Evolutionary conservation across 495 filamentous ascomycete species (phyloP).

Genomic region (Bombardia bombarda): DNA sequence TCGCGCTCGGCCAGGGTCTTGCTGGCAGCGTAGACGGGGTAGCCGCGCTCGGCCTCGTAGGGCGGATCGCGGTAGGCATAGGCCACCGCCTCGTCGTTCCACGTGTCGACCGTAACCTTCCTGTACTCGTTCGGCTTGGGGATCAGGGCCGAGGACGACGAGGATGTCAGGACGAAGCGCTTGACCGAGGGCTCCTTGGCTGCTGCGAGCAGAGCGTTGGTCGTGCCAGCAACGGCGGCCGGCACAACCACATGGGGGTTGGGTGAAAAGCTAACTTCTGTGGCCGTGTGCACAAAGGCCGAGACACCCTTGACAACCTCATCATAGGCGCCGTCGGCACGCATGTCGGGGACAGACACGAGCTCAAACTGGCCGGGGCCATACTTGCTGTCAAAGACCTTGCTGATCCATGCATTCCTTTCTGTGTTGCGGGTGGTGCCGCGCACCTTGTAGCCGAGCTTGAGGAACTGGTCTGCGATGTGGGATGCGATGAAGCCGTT

Average conservation of each 20-base stretch:
- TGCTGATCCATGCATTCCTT: slow-evolving; percentile 35
- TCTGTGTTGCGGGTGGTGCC: slow-evolving; percentile 37
- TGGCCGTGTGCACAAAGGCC: slow-evolving; percentile 39
- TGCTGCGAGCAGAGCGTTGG: slow-evolving; percentile 37
- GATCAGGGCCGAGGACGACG: slow-evolving; percentile 30
- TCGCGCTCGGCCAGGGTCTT: slow-evolving; percentile 45
- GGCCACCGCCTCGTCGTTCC: slow-evolving; percentile 40
- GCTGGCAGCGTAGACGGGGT: slow-evolving; percentile 38
- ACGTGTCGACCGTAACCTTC: slow-evolving; percentile 30
- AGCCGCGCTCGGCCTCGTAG: slow-evolving; percentile 16
- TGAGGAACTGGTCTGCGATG: slow-evolving; percentile 39
- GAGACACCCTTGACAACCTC: slow-evolving; percentile 31
- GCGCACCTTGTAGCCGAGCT: slow-evolving; percentile 39
- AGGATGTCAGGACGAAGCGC: slow-evolving; percentile 47
- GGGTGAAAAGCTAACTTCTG: slow-evolving; percentile 27
- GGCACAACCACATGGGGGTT: slow-evolving; percentile 40
- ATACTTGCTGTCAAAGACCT: slow-evolving; percentile 24
- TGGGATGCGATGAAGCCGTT: slow-evolving; percentile 47
- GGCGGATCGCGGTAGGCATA: slow-evolving; percentile 35
- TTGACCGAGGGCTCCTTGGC: slow-evolving; percentile 34
- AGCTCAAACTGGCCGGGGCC: slow-evolving; percentile 36
- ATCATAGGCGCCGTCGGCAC: slow-evolving; percentile 28
- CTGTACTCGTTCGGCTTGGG: slow-evolving; percentile 19
- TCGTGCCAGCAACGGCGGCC: slow-evolving; percentile 25
- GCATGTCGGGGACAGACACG: slow-evolving; percentile 32